These are phyloP conservation scores for Dillenia turbinata DNA, from an alignment of 164 flowering plant genomes.

Conservation along the genomic window DNA sequence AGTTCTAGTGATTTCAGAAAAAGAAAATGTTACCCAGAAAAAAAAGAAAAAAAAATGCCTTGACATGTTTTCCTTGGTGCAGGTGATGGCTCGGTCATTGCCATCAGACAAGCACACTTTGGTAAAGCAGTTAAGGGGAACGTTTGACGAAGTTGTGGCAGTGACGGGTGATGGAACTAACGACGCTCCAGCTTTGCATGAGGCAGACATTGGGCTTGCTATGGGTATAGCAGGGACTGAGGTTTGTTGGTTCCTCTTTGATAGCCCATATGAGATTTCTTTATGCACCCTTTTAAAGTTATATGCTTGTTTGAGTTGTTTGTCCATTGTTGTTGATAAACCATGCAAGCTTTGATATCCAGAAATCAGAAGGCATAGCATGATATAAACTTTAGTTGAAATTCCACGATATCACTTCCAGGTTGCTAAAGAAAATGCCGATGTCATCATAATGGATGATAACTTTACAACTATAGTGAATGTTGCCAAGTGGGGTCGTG, in stretches of 20 bases:
- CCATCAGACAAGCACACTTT: conserved; percentile 55
- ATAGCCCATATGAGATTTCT: too few species aligned
- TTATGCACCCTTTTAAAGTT: too few species aligned
- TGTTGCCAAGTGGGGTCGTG: conserved; percentile 84
- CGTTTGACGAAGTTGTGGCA: conserved; percentile 48
- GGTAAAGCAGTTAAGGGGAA: conserved; percentile 36
- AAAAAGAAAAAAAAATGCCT: not conserved
- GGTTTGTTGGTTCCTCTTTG: conserved; percentile 21
- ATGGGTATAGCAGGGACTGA: conserved; percentile 78
- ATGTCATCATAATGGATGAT: conserved; percentile 81
- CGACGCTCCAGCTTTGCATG: conserved; percentile 57
- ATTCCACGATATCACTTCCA: conserved; percentile 15
- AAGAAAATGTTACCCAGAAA: too few species aligned
- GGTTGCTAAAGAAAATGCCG: conserved; percentile 94
- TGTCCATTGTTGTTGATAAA: not conserved
- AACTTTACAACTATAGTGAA: conserved; percentile 73
- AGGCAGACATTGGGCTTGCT: conserved; percentile 65
- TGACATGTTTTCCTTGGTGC: not conserved
- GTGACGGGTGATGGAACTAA: conserved; percentile 34
- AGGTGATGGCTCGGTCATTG: conserved; percentile 69
- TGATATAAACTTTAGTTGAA: too few species aligned
- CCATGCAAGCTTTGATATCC: not conserved
- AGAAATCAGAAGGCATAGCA: too few species aligned
- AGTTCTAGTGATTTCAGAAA: too few species aligned
- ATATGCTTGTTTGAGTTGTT: too few species aligned